Percentiles rank a stretch among this genome's conserved stretches.
These are phyloP conservation scores for Didymella keratinophila DNA, from an alignment of 2,329 filamentous ascomycete species.

Conservation along the genomic window DNA sequence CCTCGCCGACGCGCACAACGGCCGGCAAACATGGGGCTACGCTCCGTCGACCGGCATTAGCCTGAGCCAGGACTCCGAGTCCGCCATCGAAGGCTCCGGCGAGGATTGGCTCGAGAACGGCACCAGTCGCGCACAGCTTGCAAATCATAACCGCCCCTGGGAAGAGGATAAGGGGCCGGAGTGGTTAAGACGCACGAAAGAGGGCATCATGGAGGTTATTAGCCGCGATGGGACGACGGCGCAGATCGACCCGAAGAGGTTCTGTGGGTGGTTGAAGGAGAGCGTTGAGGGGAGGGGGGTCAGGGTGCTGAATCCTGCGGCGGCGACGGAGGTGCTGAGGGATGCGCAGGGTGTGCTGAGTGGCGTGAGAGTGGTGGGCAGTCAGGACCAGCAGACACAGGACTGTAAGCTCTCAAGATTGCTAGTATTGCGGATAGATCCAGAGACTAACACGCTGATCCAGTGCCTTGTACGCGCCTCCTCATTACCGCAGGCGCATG, in stretches of 20 bases:
- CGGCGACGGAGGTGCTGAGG: conserved; percentile 60
- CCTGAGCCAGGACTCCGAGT: conserved; percentile 61
- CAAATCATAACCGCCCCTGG: conserved; percentile 47
- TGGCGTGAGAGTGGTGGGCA: conserved; percentile 52
- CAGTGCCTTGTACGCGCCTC: conserved; percentile 69
- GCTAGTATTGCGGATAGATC: too few relatives aligned
- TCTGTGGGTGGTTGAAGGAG: conserved; percentile 71
- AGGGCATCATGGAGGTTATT: conserved; percentile 67
- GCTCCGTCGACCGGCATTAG: conserved; percentile 63
- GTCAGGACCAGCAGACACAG: conserved; percentile 54
- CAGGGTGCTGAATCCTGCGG: conserved; percentile 70
- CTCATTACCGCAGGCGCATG: conserved; percentile 75
- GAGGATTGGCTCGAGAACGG: conserved; percentile 74
- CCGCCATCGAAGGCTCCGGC: conserved; percentile 55
- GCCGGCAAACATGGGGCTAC: conserved; percentile 67
- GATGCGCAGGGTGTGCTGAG: conserved; percentile 62
- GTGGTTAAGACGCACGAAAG: conserved; percentile 66
- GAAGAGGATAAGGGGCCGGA: conserved; percentile 52
- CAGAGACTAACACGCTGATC: conserved; percentile 23
- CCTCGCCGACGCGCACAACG: conserved; percentile 68
- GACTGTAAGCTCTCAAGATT: conserved; percentile 51
- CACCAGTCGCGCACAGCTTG: conserved; percentile 66
- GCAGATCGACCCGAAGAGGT: conserved; percentile 72
- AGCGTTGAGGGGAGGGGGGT: conserved; percentile 68
- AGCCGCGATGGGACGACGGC: conserved; percentile 66